Conservation (phyloP, 2,329 filamentous ascomycete species). For the Penicillium sp. region DNA sequence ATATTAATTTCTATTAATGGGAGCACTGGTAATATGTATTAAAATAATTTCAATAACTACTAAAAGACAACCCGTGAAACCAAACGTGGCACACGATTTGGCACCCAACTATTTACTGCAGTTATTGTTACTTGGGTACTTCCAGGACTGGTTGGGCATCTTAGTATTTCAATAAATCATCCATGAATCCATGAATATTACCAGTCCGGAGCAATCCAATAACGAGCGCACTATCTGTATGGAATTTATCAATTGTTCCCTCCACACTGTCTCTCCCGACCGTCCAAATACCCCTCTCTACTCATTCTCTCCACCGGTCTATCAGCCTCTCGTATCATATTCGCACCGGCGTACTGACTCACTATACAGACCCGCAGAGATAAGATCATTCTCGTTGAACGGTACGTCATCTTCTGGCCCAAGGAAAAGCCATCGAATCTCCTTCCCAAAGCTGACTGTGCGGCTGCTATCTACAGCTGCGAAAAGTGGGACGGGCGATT, state of each 20-base stretch:
- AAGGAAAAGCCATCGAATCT: not conserved
- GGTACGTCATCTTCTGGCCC: not conserved
- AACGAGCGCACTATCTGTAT: slow-evolving; percentile 10
- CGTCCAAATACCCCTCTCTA: slow-evolving; percentile 18
- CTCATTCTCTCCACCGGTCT: slow-evolving; percentile 11
- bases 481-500: slow-evolving; percentile 18
- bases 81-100: not conserved
- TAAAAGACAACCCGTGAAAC: not conserved
- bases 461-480: not conserved
- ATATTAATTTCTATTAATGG: not conserved
- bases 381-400: not conserved
- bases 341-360: not conserved
- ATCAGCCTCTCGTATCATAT: slow-evolving; percentile 11
- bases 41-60: not conserved
- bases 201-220: slow-evolving; percentile 11
- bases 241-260: slow-evolving; percentile 16
- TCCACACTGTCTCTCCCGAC: slow-evolving; percentile 17
- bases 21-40: not conserved
- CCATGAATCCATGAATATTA: not conserved
- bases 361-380: not conserved
- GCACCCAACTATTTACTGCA: not conserved
- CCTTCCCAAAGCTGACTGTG: not conserved
- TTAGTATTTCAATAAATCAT: not conserved
- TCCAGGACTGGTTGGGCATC: not conserved
- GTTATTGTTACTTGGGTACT: not conserved